Conservation (phyloP, 2,329 filamentous ascomycete genomes). For the Onygenales sp. region DNA sequence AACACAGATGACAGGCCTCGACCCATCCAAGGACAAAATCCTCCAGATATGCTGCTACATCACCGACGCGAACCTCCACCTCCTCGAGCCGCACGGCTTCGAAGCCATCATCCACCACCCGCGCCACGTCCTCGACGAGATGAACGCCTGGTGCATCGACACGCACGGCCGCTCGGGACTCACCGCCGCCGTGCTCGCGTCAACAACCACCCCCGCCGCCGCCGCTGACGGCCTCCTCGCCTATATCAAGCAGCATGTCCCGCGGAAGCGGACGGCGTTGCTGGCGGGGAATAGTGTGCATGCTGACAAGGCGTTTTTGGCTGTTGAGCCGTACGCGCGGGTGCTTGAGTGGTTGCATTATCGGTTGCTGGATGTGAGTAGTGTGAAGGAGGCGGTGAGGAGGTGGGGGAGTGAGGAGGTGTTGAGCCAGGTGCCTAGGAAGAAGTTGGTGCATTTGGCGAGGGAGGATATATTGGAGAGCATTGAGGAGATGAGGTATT, state of each 20-base stretch:
- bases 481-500: slow-evolving; percentile 82
- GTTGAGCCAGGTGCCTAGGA: slow-evolving; percentile 55
- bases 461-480: slow-evolving; percentile 88
- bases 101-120: slow-evolving; percentile 70
- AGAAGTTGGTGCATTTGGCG: slow-evolving; percentile 71
- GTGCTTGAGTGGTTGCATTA: slow-evolving; percentile 76
- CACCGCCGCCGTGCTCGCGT: slow-evolving; percentile 64
- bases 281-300: slow-evolving; percentile 92
- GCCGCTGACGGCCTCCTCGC: slow-evolving; percentile 64
- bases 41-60: slow-evolving; percentile 89
- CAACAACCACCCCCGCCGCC: slow-evolving; percentile 59
- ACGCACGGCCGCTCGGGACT: slow-evolving; percentile 78
- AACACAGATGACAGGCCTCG: slow-evolving; percentile 77
- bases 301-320: slow-evolving; percentile 74
- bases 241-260: slow-evolving; percentile 67
- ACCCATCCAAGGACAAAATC: slow-evolving; percentile 70
- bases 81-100: slow-evolving; percentile 69
- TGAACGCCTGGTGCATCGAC: slow-evolving; percentile 81
- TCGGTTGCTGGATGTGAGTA: slow-evolving; percentile 83
- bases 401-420: slow-evolving; percentile 65
- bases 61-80: slow-evolving; percentile 67
- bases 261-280: slow-evolving; percentile 56
- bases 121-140: slow-evolving; percentile 59
- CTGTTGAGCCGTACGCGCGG: slow-evolving; percentile 60
- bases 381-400: slow-evolving; percentile 79